phyloP scores from a whole-genome alignment of 139 green algal species.

The Chlamydomonas sp. region DNA sequence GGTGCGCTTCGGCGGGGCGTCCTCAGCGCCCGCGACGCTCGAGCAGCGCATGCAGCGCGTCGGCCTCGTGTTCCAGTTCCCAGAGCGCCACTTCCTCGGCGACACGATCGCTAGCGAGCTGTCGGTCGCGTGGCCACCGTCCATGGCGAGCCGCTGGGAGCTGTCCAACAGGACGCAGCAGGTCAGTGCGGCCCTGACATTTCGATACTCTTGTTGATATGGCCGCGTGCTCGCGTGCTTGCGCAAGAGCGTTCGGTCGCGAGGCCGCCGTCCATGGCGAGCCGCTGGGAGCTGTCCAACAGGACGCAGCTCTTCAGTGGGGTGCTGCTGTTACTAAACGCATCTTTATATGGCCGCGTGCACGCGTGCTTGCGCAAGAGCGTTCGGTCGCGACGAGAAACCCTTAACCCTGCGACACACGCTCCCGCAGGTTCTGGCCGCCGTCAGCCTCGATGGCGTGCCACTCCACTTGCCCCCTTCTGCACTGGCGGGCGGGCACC shows the following conservation, averaged over 20 bases:
- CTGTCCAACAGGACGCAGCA: neutral
- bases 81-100: constrained; percentile 88
- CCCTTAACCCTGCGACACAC: neutral
- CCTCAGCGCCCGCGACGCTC: no score
- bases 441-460: no score
- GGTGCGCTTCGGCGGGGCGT: no score
- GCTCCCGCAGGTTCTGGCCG: constrained; percentile 46
- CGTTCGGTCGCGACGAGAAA: constrained; percentile 39
- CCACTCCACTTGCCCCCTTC: no score
- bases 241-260: constrained; percentile 52
- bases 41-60: constrained; percentile 48
- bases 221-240: no score
- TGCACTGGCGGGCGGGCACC: no score
- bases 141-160: neutral
- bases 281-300: neutral
- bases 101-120: constrained; percentile 31
- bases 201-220: no score
- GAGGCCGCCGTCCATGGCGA: constrained; percentile 17
- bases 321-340: no score
- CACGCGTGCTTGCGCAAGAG: no score
- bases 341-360: no score
- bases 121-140: constrained; percentile 38
- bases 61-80: constrained; percentile 94
- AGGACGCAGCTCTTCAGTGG: neutral
- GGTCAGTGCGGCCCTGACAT: no score